Conservation (phyloP, 305 asterid genomes). For the Solanum hybrid region DNA sequence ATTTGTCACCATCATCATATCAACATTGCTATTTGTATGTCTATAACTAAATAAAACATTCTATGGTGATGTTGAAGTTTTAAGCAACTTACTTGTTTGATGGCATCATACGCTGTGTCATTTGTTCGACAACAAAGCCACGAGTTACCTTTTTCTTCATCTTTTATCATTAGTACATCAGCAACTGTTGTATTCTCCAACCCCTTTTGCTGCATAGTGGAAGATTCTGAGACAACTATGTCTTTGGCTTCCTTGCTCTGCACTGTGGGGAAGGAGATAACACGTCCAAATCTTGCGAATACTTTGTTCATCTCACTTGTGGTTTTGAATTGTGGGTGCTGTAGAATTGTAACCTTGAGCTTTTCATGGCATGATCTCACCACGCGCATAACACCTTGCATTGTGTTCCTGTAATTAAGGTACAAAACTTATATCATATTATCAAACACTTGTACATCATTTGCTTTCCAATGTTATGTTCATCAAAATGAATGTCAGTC, state of each 20-base stretch:
- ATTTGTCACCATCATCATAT: not conserved
- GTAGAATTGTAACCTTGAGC: slow-evolving; percentile 11
- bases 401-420: slow-evolving; percentile 9
- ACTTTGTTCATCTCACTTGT: slow-evolving; percentile 17
- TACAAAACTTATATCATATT: not conserved
- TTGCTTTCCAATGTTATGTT: not conserved
- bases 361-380: slow-evolving; percentile 29
- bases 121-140: slow-evolving; percentile 60
- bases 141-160: slow-evolving; percentile 46
- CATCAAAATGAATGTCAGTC: not conserved
- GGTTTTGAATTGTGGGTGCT: slow-evolving; percentile 4
- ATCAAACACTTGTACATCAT: not conserved
- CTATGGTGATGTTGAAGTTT: not conserved
- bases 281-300: slow-evolving; percentile 7
- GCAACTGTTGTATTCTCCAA: slow-evolving; percentile 57
- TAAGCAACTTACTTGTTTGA: slow-evolving; percentile 42
- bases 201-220: slow-evolving; percentile 37
- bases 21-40: not conserved
- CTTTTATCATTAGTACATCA: slow-evolving; percentile 52
- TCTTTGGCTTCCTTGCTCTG: slow-evolving; percentile 10
- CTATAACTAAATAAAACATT: too few species aligned
- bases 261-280: slow-evolving; percentile 12
- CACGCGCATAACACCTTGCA: slow-evolving; percentile 44
- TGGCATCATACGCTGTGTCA: slow-evolving; percentile 60
- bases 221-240: not conserved